These are phyloP conservation scores for Lanzia echinophila DNA, from an alignment of 2,329 filamentous ascomycete genomes.

Conservation along the genomic window DNA sequence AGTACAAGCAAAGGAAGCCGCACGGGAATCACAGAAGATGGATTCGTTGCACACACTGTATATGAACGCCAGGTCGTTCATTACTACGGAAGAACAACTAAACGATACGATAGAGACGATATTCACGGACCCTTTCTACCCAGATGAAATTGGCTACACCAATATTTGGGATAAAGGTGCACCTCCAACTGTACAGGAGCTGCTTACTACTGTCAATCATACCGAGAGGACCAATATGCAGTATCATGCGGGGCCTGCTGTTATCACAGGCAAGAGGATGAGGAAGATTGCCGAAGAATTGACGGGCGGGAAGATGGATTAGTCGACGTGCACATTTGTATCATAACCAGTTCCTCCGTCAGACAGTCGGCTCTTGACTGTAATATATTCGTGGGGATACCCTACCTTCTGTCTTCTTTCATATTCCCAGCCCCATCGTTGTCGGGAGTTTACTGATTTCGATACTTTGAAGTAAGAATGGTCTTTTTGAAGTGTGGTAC, in stretches of 20 bases:
- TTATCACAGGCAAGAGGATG: conserved; percentile 49
- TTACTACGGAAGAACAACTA: conserved; percentile 73
- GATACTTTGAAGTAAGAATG: not conserved
- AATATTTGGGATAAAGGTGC: conserved; percentile 28
- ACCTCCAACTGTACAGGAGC: conserved; percentile 42
- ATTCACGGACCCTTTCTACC: conserved; percentile 48
- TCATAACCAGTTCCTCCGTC: not conserved
- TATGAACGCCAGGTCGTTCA: conserved; percentile 80
- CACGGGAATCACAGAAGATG: conserved; percentile 53
- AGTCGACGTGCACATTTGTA: not conserved
- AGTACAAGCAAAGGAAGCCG: conserved; percentile 38
- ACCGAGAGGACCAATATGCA: conserved; percentile 30
- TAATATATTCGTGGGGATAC: not conserved
- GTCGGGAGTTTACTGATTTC: no score
- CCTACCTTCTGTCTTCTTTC: not conserved
- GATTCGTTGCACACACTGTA: conserved; percentile 82
- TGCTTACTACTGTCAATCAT: conserved; percentile 35
- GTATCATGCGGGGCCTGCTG: conserved; percentile 23
- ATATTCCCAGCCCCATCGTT: not conserved
- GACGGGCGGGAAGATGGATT: conserved; percentile 56
- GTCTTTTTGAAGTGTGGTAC: no score
- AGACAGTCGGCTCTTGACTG: not conserved
- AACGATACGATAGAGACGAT: conserved; percentile 63
- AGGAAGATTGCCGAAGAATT: conserved; percentile 59
- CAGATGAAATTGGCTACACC: not conserved